These are phyloP conservation scores for Lipomyces sp. DNA, from an alignment of 805 yeast species.

Conservation along the genomic window DNA sequence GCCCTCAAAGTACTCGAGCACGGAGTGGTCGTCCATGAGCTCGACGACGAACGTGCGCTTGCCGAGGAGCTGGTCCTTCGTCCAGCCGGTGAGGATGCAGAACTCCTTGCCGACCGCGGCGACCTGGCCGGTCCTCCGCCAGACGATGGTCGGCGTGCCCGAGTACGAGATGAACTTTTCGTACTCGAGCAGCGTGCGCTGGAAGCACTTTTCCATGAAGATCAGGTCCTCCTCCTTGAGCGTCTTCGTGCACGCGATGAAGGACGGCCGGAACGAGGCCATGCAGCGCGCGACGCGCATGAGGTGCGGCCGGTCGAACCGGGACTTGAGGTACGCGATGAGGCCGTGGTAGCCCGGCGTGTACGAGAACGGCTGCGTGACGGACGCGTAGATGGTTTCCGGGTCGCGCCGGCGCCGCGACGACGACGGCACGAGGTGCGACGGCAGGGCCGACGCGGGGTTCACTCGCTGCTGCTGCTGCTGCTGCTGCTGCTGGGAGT, in stretches of 20 bases:
- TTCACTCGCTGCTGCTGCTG: not conserved
- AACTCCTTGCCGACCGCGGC: slow-evolving; percentile 95
- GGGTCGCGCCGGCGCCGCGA: slow-evolving; percentile 24
- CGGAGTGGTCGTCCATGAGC: slow-evolving; percentile 75
- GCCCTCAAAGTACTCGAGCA: slow-evolving; percentile 80
- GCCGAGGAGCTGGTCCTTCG: slow-evolving; percentile 60
- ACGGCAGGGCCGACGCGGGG: slow-evolving; percentile 3
- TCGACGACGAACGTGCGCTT: slow-evolving; percentile 65
- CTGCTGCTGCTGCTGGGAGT: slow-evolving; percentile 1
- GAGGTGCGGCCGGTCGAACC: slow-evolving; percentile 68
- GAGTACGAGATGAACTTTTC: slow-evolving; percentile 77
- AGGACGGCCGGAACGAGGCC: slow-evolving; percentile 88
- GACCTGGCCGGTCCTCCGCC: slow-evolving; percentile 95
- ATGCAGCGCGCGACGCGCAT: slow-evolving; percentile 81
- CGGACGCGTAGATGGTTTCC: slow-evolving; percentile 57
- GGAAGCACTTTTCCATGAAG: slow-evolving; percentile 95
- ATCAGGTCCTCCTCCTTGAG: slow-evolving; percentile 86
- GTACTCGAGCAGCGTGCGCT: slow-evolving; percentile 83
- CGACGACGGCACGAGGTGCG: not conserved
- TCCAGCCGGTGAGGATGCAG: slow-evolving; percentile 88
- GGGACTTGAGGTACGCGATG: slow-evolving; percentile 62
- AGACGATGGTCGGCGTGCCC: slow-evolving; percentile 92
- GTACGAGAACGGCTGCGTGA: slow-evolving; percentile 75
- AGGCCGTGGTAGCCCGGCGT: slow-evolving; percentile 87
- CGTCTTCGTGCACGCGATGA: slow-evolving; percentile 87